phyloP scores from a whole-genome alignment of 371 early-diverging fungal genomes.

The Mucor irregularis region DNA sequence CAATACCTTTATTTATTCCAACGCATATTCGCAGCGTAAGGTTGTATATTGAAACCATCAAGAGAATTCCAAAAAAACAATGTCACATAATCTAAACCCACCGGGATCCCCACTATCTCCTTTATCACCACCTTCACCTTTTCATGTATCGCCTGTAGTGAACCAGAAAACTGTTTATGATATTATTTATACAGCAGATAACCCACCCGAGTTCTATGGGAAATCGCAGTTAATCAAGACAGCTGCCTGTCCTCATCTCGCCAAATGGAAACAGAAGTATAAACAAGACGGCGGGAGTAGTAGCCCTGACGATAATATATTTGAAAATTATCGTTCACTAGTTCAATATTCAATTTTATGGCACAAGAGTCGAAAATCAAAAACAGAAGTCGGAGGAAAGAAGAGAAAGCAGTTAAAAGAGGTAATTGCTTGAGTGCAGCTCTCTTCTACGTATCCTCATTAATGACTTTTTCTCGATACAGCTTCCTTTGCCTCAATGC shows the following conservation, averaged over 20 bases:
- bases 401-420: slow-evolving; percentile 20
- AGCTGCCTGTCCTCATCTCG: slow-evolving; percentile 41
- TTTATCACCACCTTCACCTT: slow-evolving; percentile 20
- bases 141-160: neutral
- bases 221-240: slow-evolving; percentile 19
- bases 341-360: slow-evolving; percentile 40
- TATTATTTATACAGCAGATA: slow-evolving; percentile 38
- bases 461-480: neutral
- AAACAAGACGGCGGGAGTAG: slow-evolving; percentile 3
- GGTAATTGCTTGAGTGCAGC: neutral
- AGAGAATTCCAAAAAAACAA: too few relatives aligned
- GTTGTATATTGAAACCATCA: too few relatives aligned
- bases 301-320: slow-evolving; percentile 23
- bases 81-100: slow-evolving; percentile 6
- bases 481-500: slow-evolving; percentile 76
- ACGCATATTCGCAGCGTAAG: too few relatives aligned
- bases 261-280: slow-evolving; percentile 27
- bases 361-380: slow-evolving; percentile 32
- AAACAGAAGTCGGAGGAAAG: slow-evolving; percentile 10
- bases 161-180: slow-evolving; percentile 36
- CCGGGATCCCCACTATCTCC: slow-evolving; percentile 23
- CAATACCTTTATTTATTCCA: too few relatives aligned
- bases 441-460: neutral
- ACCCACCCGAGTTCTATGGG: slow-evolving; percentile 38
- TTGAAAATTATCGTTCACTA: slow-evolving; percentile 34